Conservation (phyloP, 1,284 basidiomycete species). For the Anthracocystis setariae region DNA sequence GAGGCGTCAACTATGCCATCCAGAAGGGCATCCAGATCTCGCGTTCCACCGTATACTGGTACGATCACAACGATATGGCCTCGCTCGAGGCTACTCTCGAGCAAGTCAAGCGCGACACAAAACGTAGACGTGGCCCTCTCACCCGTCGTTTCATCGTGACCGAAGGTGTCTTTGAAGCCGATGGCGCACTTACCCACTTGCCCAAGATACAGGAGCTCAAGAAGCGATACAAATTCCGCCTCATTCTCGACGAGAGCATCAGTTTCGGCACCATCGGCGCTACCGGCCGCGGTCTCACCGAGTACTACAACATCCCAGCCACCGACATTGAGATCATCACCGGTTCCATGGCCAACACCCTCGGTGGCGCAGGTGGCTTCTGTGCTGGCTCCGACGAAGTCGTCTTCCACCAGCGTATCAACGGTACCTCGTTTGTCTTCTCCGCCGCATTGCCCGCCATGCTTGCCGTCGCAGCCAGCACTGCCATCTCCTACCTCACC, state of each 20-base stretch:
- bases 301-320: constrained; percentile 85
- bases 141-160: constrained; percentile 95
- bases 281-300: constrained; percentile 92
- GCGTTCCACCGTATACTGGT: constrained; percentile 90
- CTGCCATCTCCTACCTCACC: constrained; percentile 81
- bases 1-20: constrained; percentile 90
- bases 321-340: constrained; percentile 72
- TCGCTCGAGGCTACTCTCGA: constrained; percentile 89
- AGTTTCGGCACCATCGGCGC: constrained; percentile 92
- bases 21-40: constrained; percentile 98
- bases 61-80: constrained; percentile 91
- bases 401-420: constrained; percentile 93
- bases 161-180: constrained; percentile 95
- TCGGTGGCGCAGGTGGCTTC: constrained; percentile 90
- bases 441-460: constrained; percentile 93
- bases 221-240: constrained; percentile 91
- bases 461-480: constrained; percentile 85
- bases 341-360: constrained; percentile 86
- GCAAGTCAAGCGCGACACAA: constrained; percentile 84
- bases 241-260: constrained; percentile 92
- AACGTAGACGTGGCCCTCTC: constrained; percentile 81
- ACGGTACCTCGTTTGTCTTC: constrained; percentile 93
- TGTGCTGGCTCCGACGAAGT: constrained; percentile 88
- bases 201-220: constrained; percentile 94
- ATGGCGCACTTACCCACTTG: constrained; percentile 89